These are phyloP conservation scores for Lichtheimia ramosa DNA, from an alignment of 371 early-diverging fungal genomes.

Conservation along the genomic window DNA sequence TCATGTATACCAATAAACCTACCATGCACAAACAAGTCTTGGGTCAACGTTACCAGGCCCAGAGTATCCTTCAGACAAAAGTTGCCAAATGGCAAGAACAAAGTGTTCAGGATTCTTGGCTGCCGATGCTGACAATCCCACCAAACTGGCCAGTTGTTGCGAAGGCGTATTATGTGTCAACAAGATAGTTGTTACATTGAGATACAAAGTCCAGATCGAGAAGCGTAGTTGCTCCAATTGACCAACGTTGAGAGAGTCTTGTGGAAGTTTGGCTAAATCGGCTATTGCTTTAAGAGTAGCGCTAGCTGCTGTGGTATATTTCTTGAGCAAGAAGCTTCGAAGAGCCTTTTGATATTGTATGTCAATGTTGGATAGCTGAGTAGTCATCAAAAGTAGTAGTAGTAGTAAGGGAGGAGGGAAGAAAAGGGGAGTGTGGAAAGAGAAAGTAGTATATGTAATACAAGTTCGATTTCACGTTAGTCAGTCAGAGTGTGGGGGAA, in stretches of 20 bases:
- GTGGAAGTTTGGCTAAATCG: background rate
- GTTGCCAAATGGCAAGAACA: constrained; percentile 27
- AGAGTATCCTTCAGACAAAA: constrained; percentile 17
- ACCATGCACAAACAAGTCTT: constrained; percentile 35
- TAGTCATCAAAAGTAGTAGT: background rate
- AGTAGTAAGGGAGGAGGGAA: background rate
- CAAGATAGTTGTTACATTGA: constrained; percentile 36
- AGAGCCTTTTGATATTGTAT: constrained; percentile 19
- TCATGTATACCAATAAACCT: constrained; percentile 7
- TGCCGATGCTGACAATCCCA: constrained; percentile 12
- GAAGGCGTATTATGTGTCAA: constrained; percentile 9
- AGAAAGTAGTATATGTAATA: background rate
- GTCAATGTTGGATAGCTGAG: constrained; percentile 1
- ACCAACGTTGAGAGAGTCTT: background rate
- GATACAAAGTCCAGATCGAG: constrained; percentile 29
- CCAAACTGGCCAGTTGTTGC: constrained; percentile 9
- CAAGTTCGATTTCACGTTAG: too few relatives aligned
- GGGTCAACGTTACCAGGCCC: constrained; percentile 23
- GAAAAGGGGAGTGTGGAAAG: background rate
- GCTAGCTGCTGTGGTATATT: constrained; percentile 18
- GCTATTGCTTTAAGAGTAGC: constrained; percentile 13
- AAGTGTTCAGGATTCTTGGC: constrained; percentile 14
- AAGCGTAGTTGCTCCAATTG: constrained; percentile 8
- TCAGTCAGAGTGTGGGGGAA: too few relatives aligned
- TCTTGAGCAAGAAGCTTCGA: constrained; percentile 16